Evolutionary conservation across 108 stramenopile species (phyloP).

Genomic region (Bacterosira constricta): DNA sequence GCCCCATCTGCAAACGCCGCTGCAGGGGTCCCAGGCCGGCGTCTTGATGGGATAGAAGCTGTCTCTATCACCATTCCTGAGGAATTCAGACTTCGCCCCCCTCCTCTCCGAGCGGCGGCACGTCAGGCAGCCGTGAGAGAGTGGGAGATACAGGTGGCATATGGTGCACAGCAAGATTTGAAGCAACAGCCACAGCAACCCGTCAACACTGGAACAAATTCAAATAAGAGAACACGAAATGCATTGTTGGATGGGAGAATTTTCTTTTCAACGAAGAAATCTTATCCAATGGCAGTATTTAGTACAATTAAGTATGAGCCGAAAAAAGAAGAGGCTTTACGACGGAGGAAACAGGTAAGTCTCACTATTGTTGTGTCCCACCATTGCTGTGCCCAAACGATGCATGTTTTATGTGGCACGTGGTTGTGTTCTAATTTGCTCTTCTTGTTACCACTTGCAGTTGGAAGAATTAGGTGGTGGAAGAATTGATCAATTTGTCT

Average conservation of each 20-base stretch:
- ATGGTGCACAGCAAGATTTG: slow-evolving; percentile 22
- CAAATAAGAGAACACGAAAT: slow-evolving; percentile 14
- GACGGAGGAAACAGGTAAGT: slow-evolving; percentile 76
- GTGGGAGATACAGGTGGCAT: slow-evolving; percentile 75
- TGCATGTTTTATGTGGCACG: too few relatives aligned
- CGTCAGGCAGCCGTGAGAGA: slow-evolving; percentile 68
- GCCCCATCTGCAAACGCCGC: background rate
- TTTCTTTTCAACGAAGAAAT: slow-evolving; percentile 71
- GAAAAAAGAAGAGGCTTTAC: slow-evolving; percentile 78
- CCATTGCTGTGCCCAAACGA: too few relatives aligned
- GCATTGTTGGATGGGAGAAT: slow-evolving; percentile 78
- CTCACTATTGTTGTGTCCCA: too few relatives aligned
- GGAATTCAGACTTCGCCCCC: slow-evolving; percentile 44
- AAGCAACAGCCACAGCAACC: background rate
- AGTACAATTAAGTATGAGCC: slow-evolving; percentile 86
- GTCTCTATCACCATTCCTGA: slow-evolving; percentile 56
- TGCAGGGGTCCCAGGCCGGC: slow-evolving; percentile 63
- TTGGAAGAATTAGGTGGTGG: slow-evolving; percentile 88
- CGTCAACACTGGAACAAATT: background rate
- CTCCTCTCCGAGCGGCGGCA: slow-evolving; percentile 60
- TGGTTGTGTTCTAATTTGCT: too few relatives aligned
- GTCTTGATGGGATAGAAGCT: slow-evolving; percentile 80
- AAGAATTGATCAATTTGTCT: slow-evolving; percentile 83
- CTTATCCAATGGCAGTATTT: slow-evolving; percentile 78
- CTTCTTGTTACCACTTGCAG: too few relatives aligned